Evolutionary conservation across 2,329 filamentous ascomycete species (phyloP), one percentile per base, ranked within the genome.

Genomic region (Aspergillus alliaceus): DNA sequence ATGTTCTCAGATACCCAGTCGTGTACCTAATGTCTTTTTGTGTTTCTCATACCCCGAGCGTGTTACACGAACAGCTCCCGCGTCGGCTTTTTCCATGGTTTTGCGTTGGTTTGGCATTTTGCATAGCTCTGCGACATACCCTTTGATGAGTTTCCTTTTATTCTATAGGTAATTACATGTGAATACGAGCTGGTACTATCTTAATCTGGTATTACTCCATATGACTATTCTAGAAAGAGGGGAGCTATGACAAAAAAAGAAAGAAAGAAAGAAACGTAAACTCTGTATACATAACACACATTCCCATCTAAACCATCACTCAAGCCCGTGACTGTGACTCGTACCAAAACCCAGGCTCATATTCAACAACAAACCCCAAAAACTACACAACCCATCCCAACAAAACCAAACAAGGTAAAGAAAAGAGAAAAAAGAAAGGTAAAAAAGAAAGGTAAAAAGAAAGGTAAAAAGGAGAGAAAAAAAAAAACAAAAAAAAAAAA

Each of bases 111-210:
- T n/a, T n/a, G n/a, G 42, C 39, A 54, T 54, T 58, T n/a, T 54
- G 63, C 61, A 64, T 65, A 64, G 61, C 61, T 56, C 50, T 59
- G 61, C 60, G 57, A 59, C 62, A 64, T 64, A 64, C 62, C 62
- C 60, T 32, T 37, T 50, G 31, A 18, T 51, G 32, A 7, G 11
- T 51, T 54, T 44, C 29, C 51, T 49, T 48, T 50, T 27, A 15
- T 29, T 35, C 31, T 29, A n/a, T n/a, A 52, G 44, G 27, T 42
- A 39, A 40, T 27, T 31, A 15, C 37, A 59, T 56, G 46, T 54
- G 47, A 51, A 51, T 42, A 49, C 20, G 44, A 53, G 40, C 15
- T 27, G 18, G 24, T 29, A 44, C 40, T 44, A n/a, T n/a, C n/a
- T n/a, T 6, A 44, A 44, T 44, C 14, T 27, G 24, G 40, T 25